Evolutionary conservation across 2,329 filamentous ascomycete species (phyloP).

Genomic region (Penicillium paneum): DNA sequence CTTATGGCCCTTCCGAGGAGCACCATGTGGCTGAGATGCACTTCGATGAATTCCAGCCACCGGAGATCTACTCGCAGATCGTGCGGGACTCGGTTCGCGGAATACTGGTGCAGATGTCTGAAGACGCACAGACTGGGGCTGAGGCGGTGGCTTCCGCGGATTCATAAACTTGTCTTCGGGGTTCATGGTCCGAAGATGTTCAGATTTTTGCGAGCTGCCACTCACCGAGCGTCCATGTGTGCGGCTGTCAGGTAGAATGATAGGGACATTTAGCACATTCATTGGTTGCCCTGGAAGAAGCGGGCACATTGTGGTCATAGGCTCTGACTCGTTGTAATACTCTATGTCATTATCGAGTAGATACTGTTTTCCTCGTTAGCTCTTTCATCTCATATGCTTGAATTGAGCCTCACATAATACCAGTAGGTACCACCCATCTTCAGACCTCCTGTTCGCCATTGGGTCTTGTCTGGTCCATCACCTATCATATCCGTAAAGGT

Average conservation of each 20-base stretch:
- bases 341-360: constrained; percentile 76
- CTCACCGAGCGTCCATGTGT: constrained; percentile 63
- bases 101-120: constrained; percentile 44
- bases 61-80: constrained; percentile 29
- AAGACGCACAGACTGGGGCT: constrained; percentile 46
- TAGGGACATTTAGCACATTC: constrained; percentile 78
- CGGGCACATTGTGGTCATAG: constrained; percentile 75
- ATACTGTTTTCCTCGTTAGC: constrained; percentile 58
- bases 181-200: constrained; percentile 68
- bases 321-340: constrained; percentile 67
- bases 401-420: constrained; percentile 68
- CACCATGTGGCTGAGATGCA: constrained; percentile 37
- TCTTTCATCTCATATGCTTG: background rate
- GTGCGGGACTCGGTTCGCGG: constrained; percentile 23
- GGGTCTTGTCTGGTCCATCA: constrained; percentile 61
- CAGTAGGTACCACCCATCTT: constrained; percentile 94
- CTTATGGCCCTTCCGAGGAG: constrained; percentile 16
- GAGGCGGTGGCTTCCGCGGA: constrained; percentile 58
- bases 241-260: constrained; percentile 55
- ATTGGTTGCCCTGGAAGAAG: constrained; percentile 83
- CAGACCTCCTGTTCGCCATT: constrained; percentile 70
- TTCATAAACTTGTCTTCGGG: constrained; percentile 72
- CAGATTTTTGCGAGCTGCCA: constrained; percentile 56
- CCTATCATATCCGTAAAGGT: constrained; percentile 81
- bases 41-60: constrained; percentile 27